A percentile compares a stretch with the other conserved stretches of the same genome.
Conservation (phyloP, 305 asterid species). For the Fraxinus velutina region DNA sequence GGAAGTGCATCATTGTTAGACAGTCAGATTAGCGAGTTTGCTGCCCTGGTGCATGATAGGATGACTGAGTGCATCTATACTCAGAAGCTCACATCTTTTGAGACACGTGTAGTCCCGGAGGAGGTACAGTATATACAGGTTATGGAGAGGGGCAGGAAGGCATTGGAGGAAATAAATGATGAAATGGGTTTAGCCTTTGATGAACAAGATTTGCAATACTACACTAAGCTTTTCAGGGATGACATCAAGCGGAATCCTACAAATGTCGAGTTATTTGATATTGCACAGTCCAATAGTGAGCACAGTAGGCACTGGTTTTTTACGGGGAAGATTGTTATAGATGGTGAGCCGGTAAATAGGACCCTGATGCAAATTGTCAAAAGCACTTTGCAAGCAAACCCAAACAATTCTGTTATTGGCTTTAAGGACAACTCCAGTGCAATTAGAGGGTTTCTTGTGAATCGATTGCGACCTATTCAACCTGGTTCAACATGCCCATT, state of each 20-base stretch:
- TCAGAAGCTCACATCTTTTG: slow-evolving; percentile 69
- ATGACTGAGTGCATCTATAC: slow-evolving; percentile 86
- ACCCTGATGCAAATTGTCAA: slow-evolving; percentile 95
- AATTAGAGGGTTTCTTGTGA: slow-evolving; percentile 70
- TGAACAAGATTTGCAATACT: slow-evolving; percentile 84
- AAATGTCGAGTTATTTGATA: slow-evolving; percentile 84
- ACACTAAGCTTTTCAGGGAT: slow-evolving; percentile 78
- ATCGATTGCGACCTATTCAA: slow-evolving; percentile 58
- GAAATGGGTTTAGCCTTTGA: slow-evolving; percentile 96
- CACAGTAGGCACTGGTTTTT: slow-evolving; percentile 99
- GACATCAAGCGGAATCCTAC: slow-evolving; percentile 81
- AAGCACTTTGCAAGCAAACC: slow-evolving; percentile 74
- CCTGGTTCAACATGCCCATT: slow-evolving; percentile 77
- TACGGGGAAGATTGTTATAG: slow-evolving; percentile 75
- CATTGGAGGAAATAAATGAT: slow-evolving; percentile 80
- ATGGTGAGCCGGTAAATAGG: slow-evolving; percentile 61
- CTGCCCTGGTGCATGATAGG: slow-evolving; percentile 79
- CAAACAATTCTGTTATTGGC: slow-evolving; percentile 89
- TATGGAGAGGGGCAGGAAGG: slow-evolving; percentile 84
- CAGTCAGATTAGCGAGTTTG: slow-evolving; percentile 63
- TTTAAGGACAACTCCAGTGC: slow-evolving; percentile 98
- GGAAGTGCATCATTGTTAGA: slow-evolving; percentile 49
- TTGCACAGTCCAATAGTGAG: slow-evolving; percentile 96
- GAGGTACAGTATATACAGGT: slow-evolving; percentile 70
- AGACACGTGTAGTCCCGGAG: slow-evolving; percentile 61